Conservation (phyloP, 202 grass and related monocot species). For the Cymbopogon flexuosus region DNA sequence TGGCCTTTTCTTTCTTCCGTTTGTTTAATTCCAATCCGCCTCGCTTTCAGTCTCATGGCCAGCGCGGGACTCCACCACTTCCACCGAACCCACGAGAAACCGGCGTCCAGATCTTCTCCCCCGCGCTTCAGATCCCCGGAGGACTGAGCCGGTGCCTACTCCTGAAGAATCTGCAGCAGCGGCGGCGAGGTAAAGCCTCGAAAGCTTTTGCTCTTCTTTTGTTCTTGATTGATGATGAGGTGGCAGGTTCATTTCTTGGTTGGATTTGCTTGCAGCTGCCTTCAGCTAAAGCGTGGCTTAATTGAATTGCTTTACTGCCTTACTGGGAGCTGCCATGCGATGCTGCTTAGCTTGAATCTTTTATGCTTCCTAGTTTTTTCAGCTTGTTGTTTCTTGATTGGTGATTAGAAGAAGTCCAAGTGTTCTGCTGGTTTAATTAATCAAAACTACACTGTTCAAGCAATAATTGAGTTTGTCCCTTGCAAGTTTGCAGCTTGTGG, state of each 20-base stretch:
- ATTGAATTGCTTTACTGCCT: not conserved
- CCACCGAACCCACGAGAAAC: not conserved
- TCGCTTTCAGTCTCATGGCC: slow-evolving; percentile 38
- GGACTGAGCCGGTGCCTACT: not conserved
- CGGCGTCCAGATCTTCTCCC: slow-evolving; percentile 22
- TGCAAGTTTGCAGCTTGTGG: not conserved
- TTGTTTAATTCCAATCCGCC: slow-evolving; percentile 19
- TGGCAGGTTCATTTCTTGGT: not conserved
- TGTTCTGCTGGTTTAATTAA: not conserved
- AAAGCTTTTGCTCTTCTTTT: not conserved
- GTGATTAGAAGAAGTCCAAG: not conserved
- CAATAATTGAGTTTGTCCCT: slow-evolving; percentile 20
- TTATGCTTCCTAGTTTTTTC: not conserved
- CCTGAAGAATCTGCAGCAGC: not conserved
- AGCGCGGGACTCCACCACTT: slow-evolving; percentile 12
- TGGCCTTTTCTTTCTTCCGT: not conserved
- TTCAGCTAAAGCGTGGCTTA: not conserved
- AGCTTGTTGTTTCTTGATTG: not conserved
- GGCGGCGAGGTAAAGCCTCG: not conserved
- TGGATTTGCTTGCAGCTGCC: not conserved
- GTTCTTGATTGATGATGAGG: not conserved
- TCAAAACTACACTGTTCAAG: not conserved
- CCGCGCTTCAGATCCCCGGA: slow-evolving; percentile 31
- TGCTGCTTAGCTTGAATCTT: not conserved
- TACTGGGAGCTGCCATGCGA: not conserved